Percentiles rank a stretch among this genome's conserved stretches.
phyloP scores from a whole-genome alignment of 495 filamentous ascomycete genomes.

The Aspergillus egyptiacus region DNA sequence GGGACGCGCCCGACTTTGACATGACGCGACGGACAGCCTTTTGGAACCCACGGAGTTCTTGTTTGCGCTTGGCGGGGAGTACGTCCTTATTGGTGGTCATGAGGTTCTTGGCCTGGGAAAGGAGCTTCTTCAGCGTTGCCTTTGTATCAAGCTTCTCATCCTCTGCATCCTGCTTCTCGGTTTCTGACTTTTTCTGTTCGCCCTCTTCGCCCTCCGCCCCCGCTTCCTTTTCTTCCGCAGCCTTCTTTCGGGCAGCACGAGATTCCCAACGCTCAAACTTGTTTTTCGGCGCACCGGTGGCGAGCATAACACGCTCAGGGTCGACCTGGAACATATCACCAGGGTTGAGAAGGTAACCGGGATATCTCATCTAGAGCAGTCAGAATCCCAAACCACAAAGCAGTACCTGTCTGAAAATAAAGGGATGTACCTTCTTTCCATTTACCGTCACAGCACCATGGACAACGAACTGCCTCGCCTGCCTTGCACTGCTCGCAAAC shows the following conservation, averaged over 20 bases:
- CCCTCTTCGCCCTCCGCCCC: slow-evolving; percentile 18
- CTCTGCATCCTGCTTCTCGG: slow-evolving; percentile 21
- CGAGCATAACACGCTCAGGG: slow-evolving; percentile 75
- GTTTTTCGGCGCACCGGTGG: slow-evolving; percentile 70
- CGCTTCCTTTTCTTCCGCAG: slow-evolving; percentile 20
- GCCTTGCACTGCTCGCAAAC: slow-evolving; percentile 90
- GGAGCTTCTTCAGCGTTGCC: slow-evolving; percentile 45
- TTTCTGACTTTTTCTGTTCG: slow-evolving; percentile 20
- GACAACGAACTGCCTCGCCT: slow-evolving; percentile 88
- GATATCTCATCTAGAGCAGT: slow-evolving; percentile 70
- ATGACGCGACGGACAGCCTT: slow-evolving; percentile 49
- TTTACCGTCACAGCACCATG: slow-evolving; percentile 94
- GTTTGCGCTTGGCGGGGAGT: slow-evolving; percentile 55
- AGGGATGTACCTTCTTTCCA: slow-evolving; percentile 79
- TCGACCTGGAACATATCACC: slow-evolving; percentile 98
- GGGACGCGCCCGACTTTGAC: slow-evolving; percentile 40
- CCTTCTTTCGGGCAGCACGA: slow-evolving; percentile 27
- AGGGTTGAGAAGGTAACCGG: slow-evolving; percentile 91
- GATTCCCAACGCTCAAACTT: slow-evolving; percentile 40
- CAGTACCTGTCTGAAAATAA: background rate
- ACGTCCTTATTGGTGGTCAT: slow-evolving; percentile 44
- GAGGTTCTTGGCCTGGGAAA: slow-evolving; percentile 49
- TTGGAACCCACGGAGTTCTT: slow-evolving; percentile 55
- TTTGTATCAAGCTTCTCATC: slow-evolving; percentile 28
- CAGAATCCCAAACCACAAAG: background rate